These are phyloP conservation scores for Apophysomyces variabilis DNA, from an alignment of 371 early-diverging fungal genomes.

Conservation along the genomic window DNA sequence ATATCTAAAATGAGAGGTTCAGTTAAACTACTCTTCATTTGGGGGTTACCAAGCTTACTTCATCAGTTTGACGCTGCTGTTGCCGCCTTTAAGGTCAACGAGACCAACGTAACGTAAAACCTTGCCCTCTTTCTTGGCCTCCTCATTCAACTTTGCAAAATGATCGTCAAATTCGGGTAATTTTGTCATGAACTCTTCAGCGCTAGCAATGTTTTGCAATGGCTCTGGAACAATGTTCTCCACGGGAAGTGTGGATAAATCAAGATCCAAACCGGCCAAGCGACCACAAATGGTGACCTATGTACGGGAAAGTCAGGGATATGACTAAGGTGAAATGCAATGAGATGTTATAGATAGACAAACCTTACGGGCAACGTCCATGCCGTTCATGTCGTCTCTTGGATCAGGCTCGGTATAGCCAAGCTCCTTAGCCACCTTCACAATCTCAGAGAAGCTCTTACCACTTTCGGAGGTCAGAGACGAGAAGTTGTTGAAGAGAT, in stretches of 20 bases:
- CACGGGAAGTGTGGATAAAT: slow-evolving; percentile 76
- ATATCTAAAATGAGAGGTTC: slow-evolving; percentile 53
- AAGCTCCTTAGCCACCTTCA: slow-evolving; percentile 85
- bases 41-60: slow-evolving; percentile 47
- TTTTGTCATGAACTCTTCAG: slow-evolving; percentile 82
- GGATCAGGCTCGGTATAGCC: slow-evolving; percentile 99
- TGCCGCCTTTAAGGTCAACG: slow-evolving; percentile 73
- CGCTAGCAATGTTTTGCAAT: slow-evolving; percentile 72
- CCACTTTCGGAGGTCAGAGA: slow-evolving; percentile 47
- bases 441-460: slow-evolving; percentile 84
- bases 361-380: slow-evolving; percentile 98
- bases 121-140: slow-evolving; percentile 69
- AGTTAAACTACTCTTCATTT: neutral
- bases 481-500: slow-evolving; percentile 95
- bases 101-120: slow-evolving; percentile 94
- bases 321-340: neutral
- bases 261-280: slow-evolving; percentile 79
- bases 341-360: neutral
- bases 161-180: slow-evolving; percentile 88
- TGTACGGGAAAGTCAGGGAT: too few relatives aligned
- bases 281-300: slow-evolving; percentile 88
- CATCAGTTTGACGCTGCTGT: slow-evolving; percentile 79
- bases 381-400: slow-evolving; percentile 96
- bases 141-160: slow-evolving; percentile 77
- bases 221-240: slow-evolving; percentile 95